phyloP scores from a whole-genome alignment of 1,284 basidiomycete species.

The Polyporus tsugae region DNA sequence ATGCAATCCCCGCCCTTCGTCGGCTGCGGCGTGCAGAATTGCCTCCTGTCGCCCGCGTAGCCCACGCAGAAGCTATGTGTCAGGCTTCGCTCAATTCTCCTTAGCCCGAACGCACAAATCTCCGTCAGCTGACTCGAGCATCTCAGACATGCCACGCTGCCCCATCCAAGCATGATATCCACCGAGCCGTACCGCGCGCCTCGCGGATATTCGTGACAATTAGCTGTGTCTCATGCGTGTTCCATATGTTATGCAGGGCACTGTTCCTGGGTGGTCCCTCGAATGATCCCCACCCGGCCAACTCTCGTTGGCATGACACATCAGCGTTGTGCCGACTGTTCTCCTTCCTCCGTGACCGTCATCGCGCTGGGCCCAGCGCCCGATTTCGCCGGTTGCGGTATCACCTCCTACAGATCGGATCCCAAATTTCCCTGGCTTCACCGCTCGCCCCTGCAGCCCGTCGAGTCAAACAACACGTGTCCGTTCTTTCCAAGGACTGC shows the following conservation, averaged over 20 bases:
- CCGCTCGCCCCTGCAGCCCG: conserved; percentile 5
- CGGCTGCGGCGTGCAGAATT: conserved; percentile 5
- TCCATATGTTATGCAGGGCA: conserved; percentile 9
- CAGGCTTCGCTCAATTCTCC: not conserved
- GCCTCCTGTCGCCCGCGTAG: not conserved
- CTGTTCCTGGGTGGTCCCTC: conserved; percentile 20
- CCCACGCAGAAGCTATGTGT: conserved; percentile 9
- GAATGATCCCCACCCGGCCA: conserved; percentile 19
- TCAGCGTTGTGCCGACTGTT: conserved; percentile 12
- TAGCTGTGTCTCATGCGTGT: conserved; percentile 2
- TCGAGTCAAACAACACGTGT: conserved; percentile 19
- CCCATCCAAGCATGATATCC: conserved; percentile 5
- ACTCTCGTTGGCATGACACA: conserved; percentile 31
- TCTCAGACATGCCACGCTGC: not conserved
- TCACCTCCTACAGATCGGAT: not conserved
- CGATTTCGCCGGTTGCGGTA: conserved; percentile 5
- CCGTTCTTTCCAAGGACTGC: not conserved
- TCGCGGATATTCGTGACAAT: conserved; percentile 12
- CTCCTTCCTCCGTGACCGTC: conserved; percentile 12
- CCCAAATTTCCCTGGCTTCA: conserved; percentile 6
- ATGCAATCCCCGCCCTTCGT: conserved; percentile 19
- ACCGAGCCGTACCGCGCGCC: conserved; percentile 2
- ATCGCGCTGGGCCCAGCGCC: conserved; percentile 23
- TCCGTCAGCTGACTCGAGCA: conserved; percentile 2
- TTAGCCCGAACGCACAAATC: not conserved